Evolutionary conservation across 2,329 filamentous ascomycete species (phyloP).

Genomic region (Xylaria digitata): DNA sequence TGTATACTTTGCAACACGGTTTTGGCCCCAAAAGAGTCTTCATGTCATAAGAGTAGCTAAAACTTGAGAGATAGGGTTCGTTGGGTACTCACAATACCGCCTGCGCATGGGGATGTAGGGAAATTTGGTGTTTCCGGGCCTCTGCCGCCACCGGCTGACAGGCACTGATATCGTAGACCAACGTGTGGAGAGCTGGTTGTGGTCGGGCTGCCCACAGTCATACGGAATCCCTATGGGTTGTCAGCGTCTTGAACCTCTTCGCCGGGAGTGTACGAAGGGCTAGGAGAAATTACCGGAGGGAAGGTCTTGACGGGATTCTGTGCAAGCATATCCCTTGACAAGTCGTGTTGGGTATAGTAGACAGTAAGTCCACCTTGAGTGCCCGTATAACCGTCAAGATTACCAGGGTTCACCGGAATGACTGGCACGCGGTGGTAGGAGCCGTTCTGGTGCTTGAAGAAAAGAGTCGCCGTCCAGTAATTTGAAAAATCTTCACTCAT

Average conservation of each 20-base stretch:
- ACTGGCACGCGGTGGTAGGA: conserved; percentile 45
- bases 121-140: conserved; percentile 53
- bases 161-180: conserved; percentile 55
- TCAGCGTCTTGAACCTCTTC: conserved; percentile 6
- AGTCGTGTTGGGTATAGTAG: conserved; percentile 46
- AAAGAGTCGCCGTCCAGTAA: conserved; percentile 41
- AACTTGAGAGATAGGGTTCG: not conserved
- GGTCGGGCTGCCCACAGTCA: conserved; percentile 54
- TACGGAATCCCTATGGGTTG: conserved; percentile 54
- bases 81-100: conserved; percentile 35
- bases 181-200: conserved; percentile 43
- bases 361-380: conserved; percentile 46
- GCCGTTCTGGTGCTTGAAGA: conserved; percentile 45
- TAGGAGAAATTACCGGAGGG: conserved; percentile 47
- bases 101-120: conserved; percentile 53
- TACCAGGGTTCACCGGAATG: conserved; percentile 43
- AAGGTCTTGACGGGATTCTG: conserved; percentile 56
- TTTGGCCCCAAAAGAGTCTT: no score
- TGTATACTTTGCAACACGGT: no score
- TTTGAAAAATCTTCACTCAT: conserved; percentile 45
- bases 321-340: conserved; percentile 39
- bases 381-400: conserved; percentile 42
- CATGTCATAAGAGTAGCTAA: not conserved
- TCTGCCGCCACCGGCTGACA: conserved; percentile 51
- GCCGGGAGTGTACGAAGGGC: not conserved